phyloP scores from a whole-genome alignment of 2,329 filamentous ascomycete genomes.

The Pseudopyrenochaeta lycopersici region DNA sequence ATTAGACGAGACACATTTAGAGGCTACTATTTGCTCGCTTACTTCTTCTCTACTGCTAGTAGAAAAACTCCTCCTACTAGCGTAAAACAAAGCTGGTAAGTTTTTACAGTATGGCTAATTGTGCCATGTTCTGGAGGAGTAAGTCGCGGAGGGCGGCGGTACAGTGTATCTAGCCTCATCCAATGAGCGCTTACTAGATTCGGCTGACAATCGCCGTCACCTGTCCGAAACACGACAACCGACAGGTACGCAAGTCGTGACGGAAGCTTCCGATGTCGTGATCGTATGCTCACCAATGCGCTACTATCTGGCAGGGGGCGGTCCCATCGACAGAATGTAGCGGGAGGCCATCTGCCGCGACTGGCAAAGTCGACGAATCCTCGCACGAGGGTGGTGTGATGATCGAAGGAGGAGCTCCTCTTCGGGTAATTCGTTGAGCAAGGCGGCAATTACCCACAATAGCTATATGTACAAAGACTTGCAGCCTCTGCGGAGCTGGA shows the following conservation, averaged over 20 bases:
- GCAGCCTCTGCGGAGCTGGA: background rate
- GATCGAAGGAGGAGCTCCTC: background rate
- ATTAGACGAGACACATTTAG: no score
- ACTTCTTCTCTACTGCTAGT: no score
- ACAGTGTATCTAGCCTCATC: background rate
- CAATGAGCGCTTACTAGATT: conserved; percentile 14
- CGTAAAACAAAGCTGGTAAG: no score
- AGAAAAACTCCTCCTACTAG: no score
- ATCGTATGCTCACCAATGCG: conserved; percentile 22
- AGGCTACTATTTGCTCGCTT: no score
- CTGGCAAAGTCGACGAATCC: conserved; percentile 4
- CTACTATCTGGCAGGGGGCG: conserved; percentile 1
- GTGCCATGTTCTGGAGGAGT: no score
- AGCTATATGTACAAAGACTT: conserved; percentile 4
- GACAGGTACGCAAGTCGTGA: conserved; percentile 7
- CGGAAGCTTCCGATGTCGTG: conserved; percentile 26
- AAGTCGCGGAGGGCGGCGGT: no score
- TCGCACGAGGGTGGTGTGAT: conserved; percentile 38
- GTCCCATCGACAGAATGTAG: background rate
- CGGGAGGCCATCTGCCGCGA: conserved; percentile 9
- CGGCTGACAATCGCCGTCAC: conserved; percentile 14
- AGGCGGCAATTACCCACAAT: conserved; percentile 7
- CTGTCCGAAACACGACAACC: conserved; percentile 5
- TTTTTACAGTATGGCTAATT: no score
- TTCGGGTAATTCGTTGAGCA: conserved; percentile 3